Conservation (phyloP, 345 rosid species). For the Brassica cretica region DNA sequence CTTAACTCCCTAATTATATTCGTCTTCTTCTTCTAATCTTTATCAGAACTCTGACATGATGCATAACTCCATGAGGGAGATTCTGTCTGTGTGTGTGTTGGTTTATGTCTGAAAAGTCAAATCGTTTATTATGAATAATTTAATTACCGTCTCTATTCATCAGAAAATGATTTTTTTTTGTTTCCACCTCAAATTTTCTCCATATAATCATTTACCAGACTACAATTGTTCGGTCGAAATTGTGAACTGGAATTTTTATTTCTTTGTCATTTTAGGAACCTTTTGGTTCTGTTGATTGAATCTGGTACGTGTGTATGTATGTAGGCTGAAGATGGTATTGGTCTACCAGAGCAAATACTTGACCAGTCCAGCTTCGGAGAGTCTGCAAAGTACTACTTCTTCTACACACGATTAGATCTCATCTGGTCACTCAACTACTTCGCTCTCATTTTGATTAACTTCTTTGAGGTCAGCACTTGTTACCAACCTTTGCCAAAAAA, state of each 20-base stretch:
- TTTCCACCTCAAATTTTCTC: neutral
- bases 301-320: slow-evolving; percentile 35
- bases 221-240: neutral
- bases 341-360: slow-evolving; percentile 86
- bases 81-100: too few relatives aligned
- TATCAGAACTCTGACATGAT: neutral
- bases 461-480: slow-evolving; percentile 69
- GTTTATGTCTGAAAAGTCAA: neutral
- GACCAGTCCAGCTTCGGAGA: slow-evolving; percentile 63
- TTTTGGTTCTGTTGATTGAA: neutral
- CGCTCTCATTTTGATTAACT: slow-evolving; percentile 70
- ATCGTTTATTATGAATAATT: neutral
- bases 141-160: too few relatives aligned
- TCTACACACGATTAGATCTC: slow-evolving; percentile 57
- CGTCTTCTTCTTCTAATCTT: neutral
- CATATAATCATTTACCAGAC: neutral
- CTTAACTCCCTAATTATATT: neutral
- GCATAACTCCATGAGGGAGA: neutral
- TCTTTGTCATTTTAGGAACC: neutral
- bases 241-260: too few relatives aligned
- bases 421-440: slow-evolving; percentile 89
- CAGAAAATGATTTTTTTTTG: too few relatives aligned
- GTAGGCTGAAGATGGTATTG: slow-evolving; percentile 95
- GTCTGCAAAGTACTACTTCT: slow-evolving; percentile 66
- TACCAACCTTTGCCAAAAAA: neutral